phyloP scores from a whole-genome alignment of 208 protist genomes.

The Vickermania spadyakhi region DNA sequence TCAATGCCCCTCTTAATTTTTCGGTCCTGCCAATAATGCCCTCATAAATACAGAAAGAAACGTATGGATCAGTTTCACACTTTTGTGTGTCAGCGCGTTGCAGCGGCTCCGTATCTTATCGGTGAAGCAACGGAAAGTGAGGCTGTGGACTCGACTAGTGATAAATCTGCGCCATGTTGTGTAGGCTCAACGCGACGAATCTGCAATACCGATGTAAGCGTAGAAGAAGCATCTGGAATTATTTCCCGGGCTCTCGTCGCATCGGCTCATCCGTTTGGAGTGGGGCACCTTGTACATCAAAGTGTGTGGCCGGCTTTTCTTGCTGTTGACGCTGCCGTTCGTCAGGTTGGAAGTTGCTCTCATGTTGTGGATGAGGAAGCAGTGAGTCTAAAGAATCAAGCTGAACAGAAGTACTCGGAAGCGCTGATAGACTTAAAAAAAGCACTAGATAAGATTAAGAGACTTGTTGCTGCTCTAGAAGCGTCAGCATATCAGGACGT shows the following conservation, averaged over 20 bases:
- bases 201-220: background rate
- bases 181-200: too few species aligned
- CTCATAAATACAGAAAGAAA: too few species aligned
- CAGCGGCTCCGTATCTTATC: background rate
- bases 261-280: slow-evolving; percentile 41
- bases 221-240: slow-evolving; percentile 10
- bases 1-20: too few species aligned
- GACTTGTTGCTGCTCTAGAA: too few species aligned
- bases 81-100: background rate
- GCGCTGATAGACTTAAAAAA: too few species aligned
- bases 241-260: slow-evolving; percentile 37
- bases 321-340: slow-evolving; percentile 16
- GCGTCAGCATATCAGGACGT: too few species aligned
- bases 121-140: background rate
- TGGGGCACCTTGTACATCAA: slow-evolving; percentile 48
- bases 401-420: too few species aligned
- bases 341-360: background rate
- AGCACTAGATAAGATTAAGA: too few species aligned
- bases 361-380: too few species aligned
- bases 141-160: too few species aligned
- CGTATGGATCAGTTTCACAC: slow-evolving; percentile 2
- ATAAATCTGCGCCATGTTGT: background rate
- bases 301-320: slow-evolving; percentile 30
- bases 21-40: too few species aligned
- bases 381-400: too few species aligned